Evolutionary conservation across 2,329 filamentous ascomycete genomes (phyloP), one percentile per base, ranked within the genome.

Genomic region (Tricladium varicosporioides): DNA sequence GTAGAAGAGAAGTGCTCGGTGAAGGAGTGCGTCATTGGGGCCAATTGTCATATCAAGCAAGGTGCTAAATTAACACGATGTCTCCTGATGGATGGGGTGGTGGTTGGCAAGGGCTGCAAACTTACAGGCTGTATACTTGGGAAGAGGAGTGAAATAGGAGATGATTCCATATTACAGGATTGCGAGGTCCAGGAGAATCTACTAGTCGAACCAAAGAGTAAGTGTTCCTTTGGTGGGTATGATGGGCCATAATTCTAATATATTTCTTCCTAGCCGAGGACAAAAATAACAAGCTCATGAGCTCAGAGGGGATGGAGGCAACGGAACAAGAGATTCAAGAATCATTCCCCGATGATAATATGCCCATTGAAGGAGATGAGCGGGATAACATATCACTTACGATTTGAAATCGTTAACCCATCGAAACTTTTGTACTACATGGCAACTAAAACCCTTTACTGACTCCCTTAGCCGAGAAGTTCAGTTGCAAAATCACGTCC

Each of bases 171-270:
- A n/a, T 74, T 97, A 64, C 92, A 87, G 53, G 90, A 96, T 59
- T 97, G 92, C 67, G 92, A 97, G 74, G 87, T 97, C 5, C 92
- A 96, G 71, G 91, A 96, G 72, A 93, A 93, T 69, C 79, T 93
- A 8, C 81, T 96, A 1, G 86, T 92, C 47, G 92, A 95, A 67
- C 83, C 89, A n/a, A 88, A 75, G 71, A 86, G 84, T 87, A 75
- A 78, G 83, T 80, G 49, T 51, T 45, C n/a, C 46, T 50, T 32
- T 18, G 14, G 15, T 32, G 27, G 14, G 15, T 16, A 11, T 48
- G 18, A 11, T 58, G 51, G 44, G 55, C 46, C 57, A 45, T 19
- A 16, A 56, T 51, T 42, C 66, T 60, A 44, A 49, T 61, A 18
- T 55, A 10, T 31, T 53, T 16, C 40, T 43, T 54, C 60, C 57